Evolutionary conservation across 108 stramenopile species (phyloP), one percentile per base, ranked within the genome.

Genomic region (Mayamaea pseudoterrestris): DNA sequence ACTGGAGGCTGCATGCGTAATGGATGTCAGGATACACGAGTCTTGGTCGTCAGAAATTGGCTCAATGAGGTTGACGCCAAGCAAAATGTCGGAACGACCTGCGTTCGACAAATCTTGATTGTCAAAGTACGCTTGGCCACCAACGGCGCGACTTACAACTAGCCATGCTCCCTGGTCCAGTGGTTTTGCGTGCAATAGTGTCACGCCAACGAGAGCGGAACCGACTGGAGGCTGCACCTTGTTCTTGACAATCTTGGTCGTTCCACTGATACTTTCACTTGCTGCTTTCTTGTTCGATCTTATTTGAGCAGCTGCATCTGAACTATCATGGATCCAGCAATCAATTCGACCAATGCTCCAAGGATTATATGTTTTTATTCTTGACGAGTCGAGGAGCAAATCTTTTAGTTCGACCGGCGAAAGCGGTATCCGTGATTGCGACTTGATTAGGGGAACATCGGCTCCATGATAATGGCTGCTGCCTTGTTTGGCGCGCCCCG

Each of bases 261-360:
- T 27, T 76, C 68, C 30, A 66, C 65, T 0, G 61, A n/a, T n/a
- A n/a, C n/a, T n/a, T n/a, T n/a, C n/a, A n/a, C n/a, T 3, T 4
- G 37, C 37, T 39, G 5, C 3, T 8, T 8, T 31, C 9, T 50
- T 70, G 27, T 64, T 53, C 17, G 71, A 35, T 14, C 68, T 65
- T 8, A 5, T 43, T 52, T 74, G 73, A 41, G 62, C 53, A 1
- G n/a, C n/a, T n/a, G n/a, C n/a, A n/a, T n/a, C n/a, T n/a, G n/a
- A n/a, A n/a, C n/a, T n/a, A 34, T 8, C 11, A 12, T 34, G 40
- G 20, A 61, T 47, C 18, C 35, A 27, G 7, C 74, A 55, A 59
- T 90, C 89, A 22, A 55, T 68, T 47, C 89, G 58, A 13, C 89
- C 89, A 46, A 83, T 30, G 65, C 89, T 90, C 81, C 83, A 65